Conservation (phyloP, 768 basidiomycete genomes). For the Cystobasidium onofrii region DNA sequence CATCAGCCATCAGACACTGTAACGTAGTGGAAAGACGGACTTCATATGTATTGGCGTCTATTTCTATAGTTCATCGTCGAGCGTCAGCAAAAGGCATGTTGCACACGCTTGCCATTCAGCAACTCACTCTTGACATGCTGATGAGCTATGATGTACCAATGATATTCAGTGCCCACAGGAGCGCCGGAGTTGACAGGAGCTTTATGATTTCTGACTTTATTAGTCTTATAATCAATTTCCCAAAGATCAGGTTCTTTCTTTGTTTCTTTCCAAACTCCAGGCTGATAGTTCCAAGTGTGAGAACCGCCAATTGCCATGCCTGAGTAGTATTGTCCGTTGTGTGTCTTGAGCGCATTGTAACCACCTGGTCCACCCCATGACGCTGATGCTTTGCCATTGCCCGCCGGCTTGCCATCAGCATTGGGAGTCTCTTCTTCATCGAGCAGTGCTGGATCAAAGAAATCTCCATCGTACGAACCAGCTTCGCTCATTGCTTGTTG, state of each 20-base stretch:
- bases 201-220: conserved; percentile 29
- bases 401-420: not conserved
- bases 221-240: conserved; percentile 31
- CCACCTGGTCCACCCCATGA: conserved; percentile 6
- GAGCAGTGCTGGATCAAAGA: conserved; percentile 2
- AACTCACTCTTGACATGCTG: conserved; percentile 25
- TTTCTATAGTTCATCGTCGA: not conserved
- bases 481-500: not conserved
- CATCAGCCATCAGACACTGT: not conserved
- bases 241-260: conserved; percentile 30
- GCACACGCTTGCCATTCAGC: not conserved
- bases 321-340: conserved; percentile 31
- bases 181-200: conserved; percentile 25
- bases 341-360: conserved; percentile 20
- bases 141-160: conserved; percentile 33
- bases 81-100: not conserved
- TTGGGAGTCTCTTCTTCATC: conserved; percentile 13
- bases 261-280: conserved; percentile 32
- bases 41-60: conserved; percentile 27
- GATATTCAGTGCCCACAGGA: conserved; percentile 32
- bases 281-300: conserved; percentile 34
- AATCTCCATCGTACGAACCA: conserved; percentile 8
- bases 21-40: not conserved
- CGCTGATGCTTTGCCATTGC: too few relatives aligned
- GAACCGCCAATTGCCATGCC: conserved; percentile 23